Conservation (phyloP, 805 yeast genomes). For the Sugiyamaella mastotermitis region DNA sequence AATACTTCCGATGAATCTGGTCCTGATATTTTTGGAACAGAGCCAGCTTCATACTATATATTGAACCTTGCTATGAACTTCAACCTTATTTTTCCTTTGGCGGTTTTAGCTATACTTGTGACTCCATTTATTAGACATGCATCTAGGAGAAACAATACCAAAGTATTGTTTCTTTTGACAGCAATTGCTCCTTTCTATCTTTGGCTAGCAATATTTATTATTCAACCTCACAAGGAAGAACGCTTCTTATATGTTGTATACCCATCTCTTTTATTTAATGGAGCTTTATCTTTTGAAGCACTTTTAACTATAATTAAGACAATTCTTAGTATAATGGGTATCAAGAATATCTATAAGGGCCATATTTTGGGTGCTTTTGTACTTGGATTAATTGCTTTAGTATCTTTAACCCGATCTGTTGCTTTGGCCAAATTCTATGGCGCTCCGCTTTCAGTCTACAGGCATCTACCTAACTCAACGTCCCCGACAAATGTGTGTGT, state of each 20-base stretch:
- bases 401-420: slow-evolving; percentile 47
- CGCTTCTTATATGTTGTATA: slow-evolving; percentile 84
- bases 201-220: slow-evolving; percentile 63
- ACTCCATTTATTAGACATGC: background rate
- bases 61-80: slow-evolving; percentile 69
- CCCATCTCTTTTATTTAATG: slow-evolving; percentile 58
- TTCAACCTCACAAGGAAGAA: slow-evolving; percentile 91
- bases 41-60: slow-evolving; percentile 67
- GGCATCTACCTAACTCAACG: slow-evolving; percentile 33
- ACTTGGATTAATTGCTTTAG: slow-evolving; percentile 15
- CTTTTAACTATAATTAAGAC: slow-evolving; percentile 3
- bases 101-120: slow-evolving; percentile 9
- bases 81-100: slow-evolving; percentile 39
- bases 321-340: slow-evolving; percentile 5
- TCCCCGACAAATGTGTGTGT: slow-evolving; percentile 57
- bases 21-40: slow-evolving; percentile 86
- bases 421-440: slow-evolving; percentile 62
- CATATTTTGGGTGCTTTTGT: slow-evolving; percentile 7
- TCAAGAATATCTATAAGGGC: slow-evolving; percentile 4
- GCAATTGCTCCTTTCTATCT: slow-evolving; percentile 45
- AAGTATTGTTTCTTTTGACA: slow-evolving; percentile 8
- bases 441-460: slow-evolving; percentile 63
- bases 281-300: slow-evolving; percentile 43
- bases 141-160: slow-evolving; percentile 1
- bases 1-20: slow-evolving; percentile 64